Base-by-base conservation (phyloP, 2,329 filamentous ascomycete genomes). In the Thermothelomyces thermophilus region DNA sequence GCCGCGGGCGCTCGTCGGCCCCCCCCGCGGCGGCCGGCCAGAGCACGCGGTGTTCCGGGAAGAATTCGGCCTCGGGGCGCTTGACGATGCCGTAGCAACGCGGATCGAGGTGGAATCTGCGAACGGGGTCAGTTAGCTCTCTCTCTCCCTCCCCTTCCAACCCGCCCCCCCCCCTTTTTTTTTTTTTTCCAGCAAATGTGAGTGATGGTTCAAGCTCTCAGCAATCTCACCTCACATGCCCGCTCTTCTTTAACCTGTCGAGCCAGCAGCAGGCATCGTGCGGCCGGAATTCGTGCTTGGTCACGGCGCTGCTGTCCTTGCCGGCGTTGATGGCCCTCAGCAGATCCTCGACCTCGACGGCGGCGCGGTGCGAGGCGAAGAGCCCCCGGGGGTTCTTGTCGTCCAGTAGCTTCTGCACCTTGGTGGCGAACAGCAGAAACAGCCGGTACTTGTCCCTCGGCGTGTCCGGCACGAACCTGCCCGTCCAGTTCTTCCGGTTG, bases 381-480 rank as follows among this genome's bases (percentile, higher is more conserved):
- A 68, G 52, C 3, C 56, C 54, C 3, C 49, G 28, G 2, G 58
- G 55, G 33, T 60, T 57, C 13, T 44, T 51, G 35, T 69, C 63
- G 33, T 66, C 60, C 40, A 70, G 56, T 14, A 68, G 43, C 41
- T 57, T 58, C 55, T 63, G 57, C 41, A 70, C 53, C 13, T 66
- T 59, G 11, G 52, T 55, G 2, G 61, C 60, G 52, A 70, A 70
- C 17, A 63, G 57, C 13, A 58, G 56, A 47, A 64, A 68, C 22
- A 67, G 53, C 16, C 56, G 47, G 14, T 60, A 60, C 39, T 60
- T 59, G 9, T 59, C 55, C 22, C 53, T 52, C n/a, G 58, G 53
- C 34, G n/a, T 31, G 33, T 53, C 43, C 17, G 53, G 52, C 0
- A 45, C 22, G 6, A 56, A 48, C 11, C 8, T 52, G 47, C 45